Percentiles rank a stretch among this genome's conserved stretches.
Evolutionary conservation across 2,329 filamentous ascomycete genomes (phyloP).

Genomic region (Aspergillus bombycis): DNA sequence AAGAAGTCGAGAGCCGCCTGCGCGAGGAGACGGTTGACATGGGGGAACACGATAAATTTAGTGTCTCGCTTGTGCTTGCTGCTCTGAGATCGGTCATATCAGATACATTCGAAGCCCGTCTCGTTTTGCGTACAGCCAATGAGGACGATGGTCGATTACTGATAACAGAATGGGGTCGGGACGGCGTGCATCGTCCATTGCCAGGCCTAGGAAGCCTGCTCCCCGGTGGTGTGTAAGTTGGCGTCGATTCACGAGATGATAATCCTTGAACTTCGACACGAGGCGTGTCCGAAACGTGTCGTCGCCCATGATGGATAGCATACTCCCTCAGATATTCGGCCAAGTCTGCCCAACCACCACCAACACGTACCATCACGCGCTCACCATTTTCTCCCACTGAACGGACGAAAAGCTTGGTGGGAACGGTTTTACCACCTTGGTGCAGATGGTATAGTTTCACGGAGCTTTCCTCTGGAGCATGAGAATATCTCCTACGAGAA

Average conservation of each 20-base stretch:
- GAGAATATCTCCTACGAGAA: constrained; percentile 37
- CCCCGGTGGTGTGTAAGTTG: constrained; percentile 32
- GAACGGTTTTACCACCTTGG: constrained; percentile 77
- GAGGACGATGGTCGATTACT: constrained; percentile 43
- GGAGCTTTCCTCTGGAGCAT: constrained; percentile 62
- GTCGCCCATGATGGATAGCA: constrained; percentile 85
- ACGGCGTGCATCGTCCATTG: constrained; percentile 37
- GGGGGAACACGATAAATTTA: constrained; percentile 33
- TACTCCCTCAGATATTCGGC: constrained; percentile 95
- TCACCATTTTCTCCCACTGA: constrained; percentile 88
- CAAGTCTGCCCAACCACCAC: constrained; percentile 96
- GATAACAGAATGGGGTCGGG: constrained; percentile 41
- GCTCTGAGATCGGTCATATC: constrained; percentile 32
- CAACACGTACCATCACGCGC: constrained; percentile 96
- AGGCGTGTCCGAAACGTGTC: constrained; percentile 57
- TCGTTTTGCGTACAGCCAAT: constrained; percentile 42
- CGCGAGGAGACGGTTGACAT: constrained; percentile 31
- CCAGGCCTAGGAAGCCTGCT: constrained; percentile 25
- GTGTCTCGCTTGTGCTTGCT: constrained; percentile 30
- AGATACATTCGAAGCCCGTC: constrained; percentile 41
- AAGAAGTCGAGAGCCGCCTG: constrained; percentile 44
- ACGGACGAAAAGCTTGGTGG: constrained; percentile 92
- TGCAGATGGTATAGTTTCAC: constrained; percentile 93
- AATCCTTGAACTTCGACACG: constrained; percentile 60
- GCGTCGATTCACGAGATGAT: constrained; percentile 33